phyloP scores from a whole-genome alignment of 2,329 filamentous ascomycete species.

The Ascosphaera acerosa region DNA sequence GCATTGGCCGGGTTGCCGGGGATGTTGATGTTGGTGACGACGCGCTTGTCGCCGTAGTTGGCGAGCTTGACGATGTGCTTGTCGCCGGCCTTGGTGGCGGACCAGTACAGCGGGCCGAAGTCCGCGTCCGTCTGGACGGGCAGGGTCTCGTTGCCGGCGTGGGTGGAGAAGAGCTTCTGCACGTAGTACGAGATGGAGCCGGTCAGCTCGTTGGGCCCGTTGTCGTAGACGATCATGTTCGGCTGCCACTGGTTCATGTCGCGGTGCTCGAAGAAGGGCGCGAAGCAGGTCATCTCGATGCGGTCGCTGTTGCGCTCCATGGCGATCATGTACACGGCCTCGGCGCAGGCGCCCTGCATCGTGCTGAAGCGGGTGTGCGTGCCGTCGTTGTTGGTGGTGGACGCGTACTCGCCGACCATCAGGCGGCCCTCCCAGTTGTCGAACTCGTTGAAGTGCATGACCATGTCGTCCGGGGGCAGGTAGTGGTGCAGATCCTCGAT shows the following conservation, averaged over 20 bases:
- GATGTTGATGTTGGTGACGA: slow-evolving; percentile 5
- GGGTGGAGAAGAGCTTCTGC: slow-evolving; percentile 13
- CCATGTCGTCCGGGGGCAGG: slow-evolving; percentile 24
- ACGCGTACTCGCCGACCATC: slow-evolving; percentile 12
- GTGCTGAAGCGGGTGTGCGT: slow-evolving; percentile 8
- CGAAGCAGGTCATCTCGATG: slow-evolving; percentile 14
- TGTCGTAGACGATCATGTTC: slow-evolving; percentile 9
- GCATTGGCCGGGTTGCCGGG: not conserved
- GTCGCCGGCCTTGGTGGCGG: slow-evolving; percentile 8
- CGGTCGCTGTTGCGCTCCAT: slow-evolving; percentile 16
- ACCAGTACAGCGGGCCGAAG: slow-evolving; percentile 15
- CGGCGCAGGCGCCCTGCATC: slow-evolving; percentile 29
- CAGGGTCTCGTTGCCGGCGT: slow-evolving; percentile 11
- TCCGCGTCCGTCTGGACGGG: slow-evolving; percentile 8
- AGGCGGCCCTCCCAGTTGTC: slow-evolving; percentile 18
- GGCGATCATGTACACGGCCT: slow-evolving; percentile 38
- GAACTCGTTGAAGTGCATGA: slow-evolving; percentile 27
- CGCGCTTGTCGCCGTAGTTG: slow-evolving; percentile 10
- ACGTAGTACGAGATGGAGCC: slow-evolving; percentile 14
- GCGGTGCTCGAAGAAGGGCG: slow-evolving; percentile 15
- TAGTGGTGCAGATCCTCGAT: slow-evolving; percentile 23
- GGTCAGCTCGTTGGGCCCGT: slow-evolving; percentile 9
- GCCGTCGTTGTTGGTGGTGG: slow-evolving; percentile 4
- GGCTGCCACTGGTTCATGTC: slow-evolving; percentile 12
- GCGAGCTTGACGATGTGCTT: slow-evolving; percentile 11